phyloP scores from a whole-genome alignment of 805 yeast species.

The Candida tibetensis region DNA sequence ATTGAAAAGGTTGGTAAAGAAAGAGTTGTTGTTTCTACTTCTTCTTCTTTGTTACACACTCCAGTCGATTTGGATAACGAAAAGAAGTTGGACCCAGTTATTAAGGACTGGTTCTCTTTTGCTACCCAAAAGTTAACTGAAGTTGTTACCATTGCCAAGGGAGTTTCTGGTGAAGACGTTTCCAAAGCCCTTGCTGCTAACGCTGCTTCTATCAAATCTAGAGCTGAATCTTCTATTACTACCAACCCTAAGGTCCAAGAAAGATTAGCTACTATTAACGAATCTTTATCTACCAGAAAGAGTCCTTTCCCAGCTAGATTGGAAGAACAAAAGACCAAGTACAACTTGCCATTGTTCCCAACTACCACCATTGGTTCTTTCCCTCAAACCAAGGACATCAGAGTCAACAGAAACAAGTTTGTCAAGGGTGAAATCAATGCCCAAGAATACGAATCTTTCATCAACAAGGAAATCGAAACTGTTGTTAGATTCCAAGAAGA shows the following conservation, averaged over 20 bases:
- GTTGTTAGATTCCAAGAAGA: constrained; percentile 99
- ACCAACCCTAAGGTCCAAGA: constrained; percentile 87
- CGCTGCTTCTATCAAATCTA: constrained; percentile 79
- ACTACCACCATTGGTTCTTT: constrained; percentile 99
- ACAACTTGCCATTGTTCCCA: constrained; percentile 98
- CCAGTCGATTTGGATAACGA: constrained; percentile 95
- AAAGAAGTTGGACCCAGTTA: constrained; percentile 83
- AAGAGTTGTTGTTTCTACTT: constrained; percentile 86
- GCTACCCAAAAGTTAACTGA: constrained; percentile 95
- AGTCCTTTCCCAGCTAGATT: constrained; percentile 85
- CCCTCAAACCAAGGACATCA: constrained; percentile 99
- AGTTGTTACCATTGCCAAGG: constrained; percentile 88
- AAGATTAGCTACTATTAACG: constrained; percentile 77
- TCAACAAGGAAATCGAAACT: constrained; percentile 91
- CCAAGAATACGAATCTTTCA: constrained; percentile 94
- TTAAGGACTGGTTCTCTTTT: constrained; percentile 97
- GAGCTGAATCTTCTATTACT: constrained; percentile 84
- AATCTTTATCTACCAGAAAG: constrained; percentile 76
- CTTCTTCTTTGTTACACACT: constrained; percentile 96
- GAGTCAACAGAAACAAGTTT: constrained; percentile 97
- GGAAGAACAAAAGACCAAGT: constrained; percentile 78
- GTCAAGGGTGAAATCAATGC: constrained; percentile 94
- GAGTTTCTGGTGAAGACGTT: constrained; percentile 80
- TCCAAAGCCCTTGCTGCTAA: constrained; percentile 76
- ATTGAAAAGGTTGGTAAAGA: constrained; percentile 80